Evolutionary conservation across 2,329 filamentous ascomycete species (phyloP), one percentile per base, ranked within the genome.

Genomic region (Hypomyces perniciosus): DNA sequence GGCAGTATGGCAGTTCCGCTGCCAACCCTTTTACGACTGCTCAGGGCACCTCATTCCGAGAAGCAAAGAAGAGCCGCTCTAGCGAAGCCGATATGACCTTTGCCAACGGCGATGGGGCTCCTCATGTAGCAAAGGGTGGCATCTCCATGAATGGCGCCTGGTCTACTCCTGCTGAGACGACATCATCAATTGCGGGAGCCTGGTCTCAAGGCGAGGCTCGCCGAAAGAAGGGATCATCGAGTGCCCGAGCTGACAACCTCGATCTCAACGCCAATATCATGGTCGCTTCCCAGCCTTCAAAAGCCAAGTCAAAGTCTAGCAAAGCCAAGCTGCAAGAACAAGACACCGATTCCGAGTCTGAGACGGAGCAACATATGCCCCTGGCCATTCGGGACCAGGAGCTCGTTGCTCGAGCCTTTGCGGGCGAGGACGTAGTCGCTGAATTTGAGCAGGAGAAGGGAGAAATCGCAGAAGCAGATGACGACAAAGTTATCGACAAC

Each of bases 381-480:
- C 72, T 84, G 48, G 76, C 78, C 26, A 76, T 83, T 59, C 75
- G 75, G 45, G 80, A 84, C 59, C 75, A 79, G 57, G 81, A 84
- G 37, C 81, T 95, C 52, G 84, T 95, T 51, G 84, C 86, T 56
- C 80, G 84, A 58, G 91, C 90, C 4, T 96, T 99, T 67, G 92
- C 91, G 2, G 90, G 89, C 39, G 90, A 90, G 43, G 88, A 96
- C 65, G 88, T 95, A 1, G 83, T 86, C 7, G 81, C 80, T 42
- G 84, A 90, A 37, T 99, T 97, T 64, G 80, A 81, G 51, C 77
- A 77, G 35, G 91, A 97, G 64, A 97, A 97, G 71, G 78, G 76
- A 12, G 80, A 82, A 45, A 74, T 80, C 1, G 80, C 83, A 13
- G 78, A 81, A 30, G 87, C 88, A 13, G 90, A 96, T 67, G 90